Evolutionary conservation across 2,329 filamentous ascomycete genomes (phyloP).

Genomic region (Colletotrichum lindemuthianum): DNA sequence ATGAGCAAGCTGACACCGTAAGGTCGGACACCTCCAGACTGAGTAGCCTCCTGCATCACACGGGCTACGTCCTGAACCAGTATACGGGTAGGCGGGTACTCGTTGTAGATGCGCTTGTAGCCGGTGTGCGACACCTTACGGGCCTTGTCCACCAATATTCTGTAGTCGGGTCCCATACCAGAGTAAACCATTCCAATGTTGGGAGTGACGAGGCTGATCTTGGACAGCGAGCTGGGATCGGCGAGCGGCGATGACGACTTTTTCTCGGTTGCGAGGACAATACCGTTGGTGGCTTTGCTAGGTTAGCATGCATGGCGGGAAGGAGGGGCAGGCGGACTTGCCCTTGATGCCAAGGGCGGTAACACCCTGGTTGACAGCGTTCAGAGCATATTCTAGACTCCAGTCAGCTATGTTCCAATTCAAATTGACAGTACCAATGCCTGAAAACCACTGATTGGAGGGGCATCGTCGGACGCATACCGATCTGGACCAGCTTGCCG

Average conservation of each 20-base stretch:
- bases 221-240: slow-evolving; percentile 93
- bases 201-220: slow-evolving; percentile 97
- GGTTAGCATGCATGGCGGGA: slow-evolving; percentile 37
- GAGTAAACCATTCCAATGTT: slow-evolving; percentile 99
- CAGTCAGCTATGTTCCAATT: slow-evolving; percentile 25
- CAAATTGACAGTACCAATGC: background rate
- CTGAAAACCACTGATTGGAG: slow-evolving; percentile 4
- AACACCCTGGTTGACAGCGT: slow-evolving; percentile 98
- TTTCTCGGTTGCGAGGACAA: slow-evolving; percentile 99
- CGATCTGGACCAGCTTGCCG: slow-evolving; percentile 99
- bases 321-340: slow-evolving; percentile 50
- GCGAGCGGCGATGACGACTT: slow-evolving; percentile 98
- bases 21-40: slow-evolving; percentile 95
- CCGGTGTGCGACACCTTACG: slow-evolving; percentile 97
- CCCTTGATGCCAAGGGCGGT: slow-evolving; percentile 99
- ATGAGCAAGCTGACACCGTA: slow-evolving; percentile 97
- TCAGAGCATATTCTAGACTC: slow-evolving; percentile 91
- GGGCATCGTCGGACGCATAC: slow-evolving; percentile 50
- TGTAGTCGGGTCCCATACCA: slow-evolving; percentile 98
- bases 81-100: slow-evolving; percentile 99
- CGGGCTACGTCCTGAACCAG: slow-evolving; percentile 97
- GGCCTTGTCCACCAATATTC: slow-evolving; percentile 95
- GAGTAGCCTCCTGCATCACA: slow-evolving; percentile 98
- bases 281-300: slow-evolving; percentile 88
- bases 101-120: slow-evolving; percentile 99